Evolutionary conservation across 805 yeast genomes (phyloP), one percentile per base, ranked within the genome.

Genomic region (Ogataea dorogensis): DNA sequence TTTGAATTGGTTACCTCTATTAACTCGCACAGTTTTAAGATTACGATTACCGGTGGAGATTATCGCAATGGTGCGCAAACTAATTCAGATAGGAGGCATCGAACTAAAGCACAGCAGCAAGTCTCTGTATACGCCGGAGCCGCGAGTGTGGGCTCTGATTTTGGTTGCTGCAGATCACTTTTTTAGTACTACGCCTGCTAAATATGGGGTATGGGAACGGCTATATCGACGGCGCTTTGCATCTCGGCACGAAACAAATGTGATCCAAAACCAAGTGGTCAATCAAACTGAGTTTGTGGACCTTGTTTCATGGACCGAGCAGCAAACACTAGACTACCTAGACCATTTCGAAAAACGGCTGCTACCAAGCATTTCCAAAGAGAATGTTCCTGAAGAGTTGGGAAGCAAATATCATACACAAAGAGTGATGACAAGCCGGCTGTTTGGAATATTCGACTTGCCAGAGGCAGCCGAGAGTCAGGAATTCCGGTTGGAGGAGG

Each of bases 31-130:
- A 1, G 57, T 70, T 3, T 54, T 65, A 3, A 71, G 72, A 27
- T 46, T 72, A 27, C 52, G 72, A 11, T 45, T 79, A 5, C 75
- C 88, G 1, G 65, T 79, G 3, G 73, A 72, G 24, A 48, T 80
- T 2, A 70, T 71, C 17, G 36, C 53, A 0, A 55, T 68, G 18
- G 62, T 66, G 8, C 48, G 52, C 15, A 55, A 54, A 5, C 31
- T 59, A 3, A 40, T 70, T 4, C 33, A 55, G 27, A 5, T 24
- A 25, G 15, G 34, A 2, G 33, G 47, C 1, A 29, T 57, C 1
- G 39, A 11, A 47, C 21, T 27, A 55, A 24, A 7, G 27, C 1
- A 4, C 34, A 34, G 32, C 12, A 19, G 8, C 15, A 30, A 18
- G 10, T 1, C 26, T 3, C 17, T 16, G 2, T 16, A 17, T 10